Percentiles rank a stretch among this genome's conserved stretches.
Conservation (phyloP, 768 basidiomycete species). For the Phaffia tasmanica region DNA sequence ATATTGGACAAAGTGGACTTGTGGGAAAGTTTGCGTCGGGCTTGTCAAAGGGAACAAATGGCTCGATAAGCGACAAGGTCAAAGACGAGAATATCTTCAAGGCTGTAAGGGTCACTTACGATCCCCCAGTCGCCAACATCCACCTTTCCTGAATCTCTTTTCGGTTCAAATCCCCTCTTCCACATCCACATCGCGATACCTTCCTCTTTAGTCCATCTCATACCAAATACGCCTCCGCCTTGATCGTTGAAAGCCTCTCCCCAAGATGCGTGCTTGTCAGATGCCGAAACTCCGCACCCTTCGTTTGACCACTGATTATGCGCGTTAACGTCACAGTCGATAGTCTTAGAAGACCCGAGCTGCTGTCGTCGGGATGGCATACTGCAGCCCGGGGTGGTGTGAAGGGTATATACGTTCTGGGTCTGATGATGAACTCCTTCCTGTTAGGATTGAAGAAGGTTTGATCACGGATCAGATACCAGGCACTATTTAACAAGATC, state of each 20-base stretch:
- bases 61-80: not conserved
- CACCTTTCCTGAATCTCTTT: not conserved
- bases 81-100: not conserved
- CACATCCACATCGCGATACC: constrained; percentile 11
- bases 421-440: constrained; percentile 13
- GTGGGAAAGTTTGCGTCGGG: constrained; percentile 12
- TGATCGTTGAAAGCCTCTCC: constrained; percentile 12
- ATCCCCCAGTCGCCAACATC: constrained; percentile 3
- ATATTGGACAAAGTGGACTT: constrained; percentile 1
- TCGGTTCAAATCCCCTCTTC: not conserved
- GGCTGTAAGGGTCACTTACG: not conserved
- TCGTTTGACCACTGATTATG: constrained; percentile 13
- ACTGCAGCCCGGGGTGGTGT: constrained; percentile 7
- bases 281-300: constrained; percentile 5
- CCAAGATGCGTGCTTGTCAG: not conserved
- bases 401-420: constrained; percentile 12
- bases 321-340: constrained; percentile 17
- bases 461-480: not conserved
- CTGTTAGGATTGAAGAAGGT: not conserved
- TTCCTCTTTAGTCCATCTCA: constrained; percentile 6
- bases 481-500: not conserved
- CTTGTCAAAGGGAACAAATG: not conserved
- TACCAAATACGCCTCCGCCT: constrained; percentile 11
- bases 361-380: constrained; percentile 4
- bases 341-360: constrained; percentile 1